Evolutionary conservation across 2,329 filamentous ascomycete species (phyloP), one percentile per base, ranked within the genome.

Genomic region (Phyllosticta citribraziliensis): DNA sequence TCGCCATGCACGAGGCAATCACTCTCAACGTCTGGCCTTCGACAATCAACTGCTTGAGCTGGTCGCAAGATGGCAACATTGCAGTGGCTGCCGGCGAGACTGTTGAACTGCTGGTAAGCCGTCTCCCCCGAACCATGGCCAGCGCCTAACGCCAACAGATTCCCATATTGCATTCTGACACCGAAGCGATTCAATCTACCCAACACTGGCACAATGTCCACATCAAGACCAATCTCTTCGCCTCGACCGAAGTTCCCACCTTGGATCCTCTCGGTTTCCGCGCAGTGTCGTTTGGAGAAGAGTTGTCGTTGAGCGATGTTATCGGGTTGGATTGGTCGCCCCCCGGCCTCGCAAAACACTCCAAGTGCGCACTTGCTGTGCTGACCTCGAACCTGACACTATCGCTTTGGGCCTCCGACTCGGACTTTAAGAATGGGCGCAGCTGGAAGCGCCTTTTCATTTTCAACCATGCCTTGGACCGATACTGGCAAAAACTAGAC

Each of bases 41-140:
- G 2, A 79, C 77, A 62, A 70, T 75, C 25, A 73, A 81, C 65
- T 81, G 80, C 56, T 69, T 86, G n/a, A 74, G 78, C 57, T 86
- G 84, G 82, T 85, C 83, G 6, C 70, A 75, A 50, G 82, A 85
- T 65, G 80, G 82, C 54, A 79, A 81, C 56, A 75, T 86, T 53
- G 83, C 82, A 6, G 70, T 85, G 55, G 81, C 80, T 14, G 79
- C 78, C 11, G 80, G 81, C 57, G 82, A 85, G 66, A 73, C 76
- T 63, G 76, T 85, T 19, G 76, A 82, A 52, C 73, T 85, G 50
- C 67, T 85, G 64, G 74, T 82, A 69, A 62, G 63, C n/a, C 24
- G 35, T 11, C 54, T 24, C 3, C 50, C 35, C 27, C 25, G 50
- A 56, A 55, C 22, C 22, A 10, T 14, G 70, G 53, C 22, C n/a